Evolutionary conservation across 352 stramenopile species (phyloP).

Genomic region (Phytophthora aleatoria): DNA sequence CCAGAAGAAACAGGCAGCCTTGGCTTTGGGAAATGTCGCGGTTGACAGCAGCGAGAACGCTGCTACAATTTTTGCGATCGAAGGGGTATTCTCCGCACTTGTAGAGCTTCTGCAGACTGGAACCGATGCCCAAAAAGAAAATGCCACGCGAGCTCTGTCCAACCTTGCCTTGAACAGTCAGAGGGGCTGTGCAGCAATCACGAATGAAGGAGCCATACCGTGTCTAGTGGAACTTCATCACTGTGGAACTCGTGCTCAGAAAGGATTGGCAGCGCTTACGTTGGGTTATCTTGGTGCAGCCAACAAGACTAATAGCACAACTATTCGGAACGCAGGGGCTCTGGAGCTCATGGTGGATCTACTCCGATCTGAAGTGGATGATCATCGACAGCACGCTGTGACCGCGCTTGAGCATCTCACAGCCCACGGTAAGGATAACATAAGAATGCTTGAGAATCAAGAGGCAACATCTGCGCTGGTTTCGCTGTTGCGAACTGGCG

Average conservation of each 20-base stretch:
- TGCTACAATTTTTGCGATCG: background rate
- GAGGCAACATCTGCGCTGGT: background rate
- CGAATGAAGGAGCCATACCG: background rate
- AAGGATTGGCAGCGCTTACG: background rate
- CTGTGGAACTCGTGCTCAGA: background rate
- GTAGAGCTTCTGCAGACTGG: background rate
- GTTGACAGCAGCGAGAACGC: conserved; percentile 1
- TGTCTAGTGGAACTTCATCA: background rate
- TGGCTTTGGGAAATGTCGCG: conserved; percentile 1
- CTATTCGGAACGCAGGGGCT: background rate
- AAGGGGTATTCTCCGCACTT: conserved; percentile 8
- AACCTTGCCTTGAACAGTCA: conserved; percentile 1
- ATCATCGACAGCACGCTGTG: background rate
- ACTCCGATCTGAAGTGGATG: background rate
- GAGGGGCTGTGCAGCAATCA: background rate
- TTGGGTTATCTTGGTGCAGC: background rate
- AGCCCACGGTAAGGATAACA: background rate
- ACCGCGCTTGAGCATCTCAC: conserved; percentile 3
- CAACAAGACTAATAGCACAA: background rate
- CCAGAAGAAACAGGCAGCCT: conserved; percentile 7
- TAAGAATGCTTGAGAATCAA: background rate
- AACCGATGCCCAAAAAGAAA: conserved; percentile 9
- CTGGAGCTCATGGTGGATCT: background rate
- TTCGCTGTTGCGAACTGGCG: background rate
- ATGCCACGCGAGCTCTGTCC: conserved; percentile 6